These are phyloP conservation scores for Vitis hybrid DNA, from an alignment of 177 flowering plant genomes.

Conservation along the genomic window DNA sequence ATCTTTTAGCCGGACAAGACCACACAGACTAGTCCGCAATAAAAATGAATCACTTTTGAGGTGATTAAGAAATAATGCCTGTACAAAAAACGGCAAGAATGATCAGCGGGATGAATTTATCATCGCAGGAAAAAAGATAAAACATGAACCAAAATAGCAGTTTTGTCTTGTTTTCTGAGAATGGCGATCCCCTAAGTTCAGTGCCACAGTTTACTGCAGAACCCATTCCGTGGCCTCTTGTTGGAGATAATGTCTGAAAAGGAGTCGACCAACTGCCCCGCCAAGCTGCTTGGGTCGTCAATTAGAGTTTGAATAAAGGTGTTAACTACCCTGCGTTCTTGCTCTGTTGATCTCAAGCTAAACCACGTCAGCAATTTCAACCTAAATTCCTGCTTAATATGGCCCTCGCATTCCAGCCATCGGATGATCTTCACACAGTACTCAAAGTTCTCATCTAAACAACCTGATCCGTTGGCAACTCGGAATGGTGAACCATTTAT, in stretches of 20 bases:
- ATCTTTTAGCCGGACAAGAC: constrained; percentile 17
- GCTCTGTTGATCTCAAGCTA: constrained; percentile 84
- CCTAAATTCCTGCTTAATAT: constrained; percentile 77
- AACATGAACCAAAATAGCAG: constrained; percentile 14
- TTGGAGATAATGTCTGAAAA: constrained; percentile 71
- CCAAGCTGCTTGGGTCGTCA: constrained; percentile 91
- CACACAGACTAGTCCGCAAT: constrained; percentile 8
- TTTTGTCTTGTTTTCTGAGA: constrained; percentile 5
- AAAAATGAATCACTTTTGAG: constrained; percentile 21
- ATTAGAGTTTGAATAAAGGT: constrained; percentile 77
- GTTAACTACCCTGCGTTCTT: constrained; percentile 84
- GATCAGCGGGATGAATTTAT: constrained; percentile 15
- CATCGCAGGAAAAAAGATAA: constrained; percentile 5
- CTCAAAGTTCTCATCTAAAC: constrained; percentile 75
- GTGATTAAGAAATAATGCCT: constrained; percentile 30
- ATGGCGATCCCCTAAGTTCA: constrained; percentile 21
- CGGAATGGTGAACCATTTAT: constrained; percentile 65
- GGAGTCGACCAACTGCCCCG: constrained; percentile 86
- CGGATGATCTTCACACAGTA: constrained; percentile 87
- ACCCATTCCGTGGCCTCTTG: constrained; percentile 72
- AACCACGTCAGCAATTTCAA: constrained; percentile 94
- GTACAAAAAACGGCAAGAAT: constrained; percentile 24
- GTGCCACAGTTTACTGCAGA: constrained; percentile 75
- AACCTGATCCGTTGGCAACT: constrained; percentile 35
- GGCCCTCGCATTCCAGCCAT: constrained; percentile 83